phyloP scores from a whole-genome alignment of 345 rosid genomes.

The Cardamine occulta region DNA sequence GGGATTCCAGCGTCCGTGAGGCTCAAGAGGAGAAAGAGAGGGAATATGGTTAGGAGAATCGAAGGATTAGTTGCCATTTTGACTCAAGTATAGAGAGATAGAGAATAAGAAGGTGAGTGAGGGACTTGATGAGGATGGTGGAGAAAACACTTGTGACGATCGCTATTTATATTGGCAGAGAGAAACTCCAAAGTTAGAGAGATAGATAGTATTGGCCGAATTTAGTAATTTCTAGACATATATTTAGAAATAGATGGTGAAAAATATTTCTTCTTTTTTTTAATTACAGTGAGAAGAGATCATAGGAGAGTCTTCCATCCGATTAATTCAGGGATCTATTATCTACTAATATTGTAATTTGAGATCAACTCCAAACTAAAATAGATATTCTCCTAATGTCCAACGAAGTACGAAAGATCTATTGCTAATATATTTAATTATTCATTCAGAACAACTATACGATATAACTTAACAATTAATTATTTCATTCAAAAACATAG shows the following conservation, averaged over 20 bases:
- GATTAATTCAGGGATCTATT: background rate
- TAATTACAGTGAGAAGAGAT: background rate
- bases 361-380: conserved; percentile 7
- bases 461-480: background rate
- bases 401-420: background rate
- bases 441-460: background rate
- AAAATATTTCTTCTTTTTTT: no score
- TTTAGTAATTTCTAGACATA: conserved; percentile 9
- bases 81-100: background rate
- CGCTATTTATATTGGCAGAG: conserved; percentile 36
- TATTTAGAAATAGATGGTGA: conserved; percentile 6
- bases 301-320: background rate
- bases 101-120: conserved; percentile 1
- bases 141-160: conserved; percentile 14
- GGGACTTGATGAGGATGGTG: conserved; percentile 35
- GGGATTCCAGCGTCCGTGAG: conserved; percentile 60
- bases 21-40: conserved; percentile 41
- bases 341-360: background rate
- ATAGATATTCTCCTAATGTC: background rate
- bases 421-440: background rate
- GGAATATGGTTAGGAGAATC: conserved; percentile 17
- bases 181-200: conserved; percentile 27
- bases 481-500: background rate
- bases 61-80: conserved; percentile 25
- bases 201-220: conserved; percentile 13